Evolutionary conservation across 768 basidiomycete genomes (phyloP).

Genomic region (Phanerochaete carnosa): DNA sequence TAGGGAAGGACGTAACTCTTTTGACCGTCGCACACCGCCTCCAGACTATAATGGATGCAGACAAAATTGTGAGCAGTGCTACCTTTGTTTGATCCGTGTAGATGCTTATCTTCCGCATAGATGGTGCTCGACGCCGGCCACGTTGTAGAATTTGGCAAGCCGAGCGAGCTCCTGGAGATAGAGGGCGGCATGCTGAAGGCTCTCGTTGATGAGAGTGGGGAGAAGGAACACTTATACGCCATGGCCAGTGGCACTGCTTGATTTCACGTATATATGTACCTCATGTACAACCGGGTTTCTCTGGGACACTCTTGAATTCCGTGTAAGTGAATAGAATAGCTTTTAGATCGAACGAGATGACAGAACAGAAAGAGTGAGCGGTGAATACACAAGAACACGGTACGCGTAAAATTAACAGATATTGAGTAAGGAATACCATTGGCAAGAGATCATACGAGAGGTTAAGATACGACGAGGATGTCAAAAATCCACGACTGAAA

Average conservation of each 20-base stretch:
- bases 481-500: background rate
- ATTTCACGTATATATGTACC: background rate
- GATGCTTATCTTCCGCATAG: conserved; percentile 18
- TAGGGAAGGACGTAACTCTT: conserved; percentile 43
- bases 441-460: conserved; percentile 1
- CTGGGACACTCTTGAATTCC: background rate
- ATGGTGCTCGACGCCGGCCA: conserved; percentile 42
- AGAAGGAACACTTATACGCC: conserved; percentile 42
- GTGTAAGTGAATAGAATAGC: background rate
- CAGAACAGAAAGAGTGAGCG: background rate
- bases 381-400: conserved; percentile 6
- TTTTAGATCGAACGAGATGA: background rate
- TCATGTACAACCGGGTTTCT: background rate
- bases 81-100: background rate
- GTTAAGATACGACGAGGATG: background rate
- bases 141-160: conserved; percentile 50
- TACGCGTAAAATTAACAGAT: conserved; percentile 7
- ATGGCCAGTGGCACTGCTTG: conserved; percentile 28
- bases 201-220: conserved; percentile 55
- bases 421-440: background rate
- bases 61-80: conserved; percentile 43
- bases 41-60: conserved; percentile 58
- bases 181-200: conserved; percentile 45
- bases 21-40: conserved; percentile 59
- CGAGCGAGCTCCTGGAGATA: conserved; percentile 45